phyloP scores from a whole-genome alignment of 805 yeast genomes.

The Candida parachauliodes region DNA sequence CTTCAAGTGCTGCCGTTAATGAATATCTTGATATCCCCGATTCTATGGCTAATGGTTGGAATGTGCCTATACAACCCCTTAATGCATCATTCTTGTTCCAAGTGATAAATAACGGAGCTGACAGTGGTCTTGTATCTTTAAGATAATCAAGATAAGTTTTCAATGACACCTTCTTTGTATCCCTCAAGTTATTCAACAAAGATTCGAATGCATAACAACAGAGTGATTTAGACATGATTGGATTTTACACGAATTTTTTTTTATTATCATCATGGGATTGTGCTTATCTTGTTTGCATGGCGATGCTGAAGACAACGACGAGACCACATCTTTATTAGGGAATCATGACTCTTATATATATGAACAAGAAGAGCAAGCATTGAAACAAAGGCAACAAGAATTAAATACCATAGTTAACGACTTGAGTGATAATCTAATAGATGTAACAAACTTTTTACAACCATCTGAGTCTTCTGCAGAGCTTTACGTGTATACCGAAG shows the following conservation, averaged over 20 bases:
- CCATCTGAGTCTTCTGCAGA: slow-evolving; percentile 8
- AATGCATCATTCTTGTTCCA: slow-evolving; percentile 62
- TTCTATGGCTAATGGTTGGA: slow-evolving; percentile 50
- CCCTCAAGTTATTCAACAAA: slow-evolving; percentile 20
- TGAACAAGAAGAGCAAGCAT: slow-evolving; percentile 33
- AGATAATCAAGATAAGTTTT: slow-evolving; percentile 12
- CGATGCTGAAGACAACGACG: slow-evolving; percentile 34
- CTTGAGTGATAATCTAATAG: slow-evolving; percentile 32
- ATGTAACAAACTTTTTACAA: slow-evolving; percentile 30
- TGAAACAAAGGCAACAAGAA: slow-evolving; percentile 44
- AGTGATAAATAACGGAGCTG: slow-evolving; percentile 77
- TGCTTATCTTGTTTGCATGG: slow-evolving; percentile 46
- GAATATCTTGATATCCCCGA: slow-evolving; percentile 63
- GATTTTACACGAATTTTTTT: neutral
- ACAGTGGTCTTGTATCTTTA: slow-evolving; percentile 16
- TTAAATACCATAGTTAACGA: slow-evolving; percentile 45
- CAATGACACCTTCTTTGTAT: slow-evolving; percentile 14
- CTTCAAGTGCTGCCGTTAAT: slow-evolving; percentile 63
- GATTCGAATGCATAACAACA: slow-evolving; percentile 38
- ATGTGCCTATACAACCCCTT: slow-evolving; percentile 95
- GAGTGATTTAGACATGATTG: slow-evolving; percentile 32
- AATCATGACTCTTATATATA: slow-evolving; percentile 28
- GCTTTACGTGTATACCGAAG: slow-evolving; percentile 16
- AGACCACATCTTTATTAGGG: slow-evolving; percentile 34
- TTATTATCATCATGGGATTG: slow-evolving; percentile 37